phyloP scores from a whole-genome alignment of 345 rosid species.

The Eutrema heterophyllum region DNA sequence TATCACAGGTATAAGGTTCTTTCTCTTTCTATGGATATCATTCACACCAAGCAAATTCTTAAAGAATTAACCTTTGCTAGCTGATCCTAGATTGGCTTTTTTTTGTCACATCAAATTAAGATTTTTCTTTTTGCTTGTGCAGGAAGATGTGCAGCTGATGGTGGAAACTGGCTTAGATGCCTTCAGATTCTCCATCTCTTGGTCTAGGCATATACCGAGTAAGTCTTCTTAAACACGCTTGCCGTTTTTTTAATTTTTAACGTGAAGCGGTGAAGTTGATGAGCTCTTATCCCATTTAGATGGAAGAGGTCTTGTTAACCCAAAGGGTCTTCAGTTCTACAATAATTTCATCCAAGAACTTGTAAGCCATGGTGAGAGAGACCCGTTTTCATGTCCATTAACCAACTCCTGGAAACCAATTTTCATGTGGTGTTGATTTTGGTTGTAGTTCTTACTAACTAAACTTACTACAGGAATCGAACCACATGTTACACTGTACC shows the following conservation, averaged over 20 bases:
- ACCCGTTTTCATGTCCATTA: neutral
- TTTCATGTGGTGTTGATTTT: neutral
- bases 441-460: neutral
- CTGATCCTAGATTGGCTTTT: neutral
- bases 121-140: neutral
- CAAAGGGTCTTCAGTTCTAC: neutral
- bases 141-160: conserved; percentile 4
- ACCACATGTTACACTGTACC: neutral
- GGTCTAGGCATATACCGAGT: neutral
- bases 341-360: neutral
- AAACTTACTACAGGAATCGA: neutral
- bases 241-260: neutral
- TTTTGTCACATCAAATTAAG: neutral
- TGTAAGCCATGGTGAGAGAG: neutral
- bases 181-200: neutral
- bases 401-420: neutral
- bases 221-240: neutral
- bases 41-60: no score
- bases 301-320: conserved; percentile 4
- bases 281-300: neutral
- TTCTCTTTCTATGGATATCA: neutral
- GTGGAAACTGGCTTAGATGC: neutral
- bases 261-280: neutral
- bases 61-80: neutral
- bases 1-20: conserved; percentile 49